Conservation (phyloP, 192 early-diverging fungal genomes). For the Geranomyces variabilis region DNA sequence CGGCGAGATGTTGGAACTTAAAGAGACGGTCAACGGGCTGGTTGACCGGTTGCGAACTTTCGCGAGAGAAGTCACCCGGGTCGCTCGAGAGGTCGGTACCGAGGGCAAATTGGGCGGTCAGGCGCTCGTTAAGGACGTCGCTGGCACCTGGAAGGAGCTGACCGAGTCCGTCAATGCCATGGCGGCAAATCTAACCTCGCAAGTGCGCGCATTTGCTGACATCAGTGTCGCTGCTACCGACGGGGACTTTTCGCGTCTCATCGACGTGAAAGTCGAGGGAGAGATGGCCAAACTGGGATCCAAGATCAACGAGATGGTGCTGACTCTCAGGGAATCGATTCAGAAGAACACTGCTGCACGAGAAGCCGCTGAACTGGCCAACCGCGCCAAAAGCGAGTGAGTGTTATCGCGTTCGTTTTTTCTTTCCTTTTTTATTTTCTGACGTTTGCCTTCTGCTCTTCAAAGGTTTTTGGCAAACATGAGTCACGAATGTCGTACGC, state of each 20-base stretch:
- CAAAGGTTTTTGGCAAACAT: constrained; percentile 57
- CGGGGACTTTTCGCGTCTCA: constrained; percentile 72
- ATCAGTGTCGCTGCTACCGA: constrained; percentile 75
- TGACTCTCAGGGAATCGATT: constrained; percentile 74
- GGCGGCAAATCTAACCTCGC: constrained; percentile 62
- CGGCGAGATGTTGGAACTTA: constrained; percentile 74
- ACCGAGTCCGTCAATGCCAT: constrained; percentile 68
- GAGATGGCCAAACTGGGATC: constrained; percentile 66
- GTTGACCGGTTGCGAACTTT: constrained; percentile 75
- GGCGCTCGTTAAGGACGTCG: constrained; percentile 53
- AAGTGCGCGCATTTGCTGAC: constrained; percentile 80
- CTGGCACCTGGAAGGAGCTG: constrained; percentile 57
- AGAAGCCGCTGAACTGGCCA: constrained; percentile 80
- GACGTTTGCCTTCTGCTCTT: neutral
- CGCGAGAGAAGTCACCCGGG: constrained; percentile 63
- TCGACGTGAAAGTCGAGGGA: constrained; percentile 78
- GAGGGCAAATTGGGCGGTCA: constrained; percentile 71
- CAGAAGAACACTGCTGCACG: constrained; percentile 77
- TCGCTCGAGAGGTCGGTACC: constrained; percentile 56
- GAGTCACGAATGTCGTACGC: constrained; percentile 58
- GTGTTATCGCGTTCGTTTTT: neutral
- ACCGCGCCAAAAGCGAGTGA: constrained; percentile 66
- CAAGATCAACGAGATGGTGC: constrained; percentile 83
- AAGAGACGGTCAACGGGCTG: constrained; percentile 74
- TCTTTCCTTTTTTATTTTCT: neutral